A percentile compares a stretch with the other conserved stretches of the same genome.
Conservation (phyloP, 345 rosid species). For the Citrus cavaleriei region DNA sequence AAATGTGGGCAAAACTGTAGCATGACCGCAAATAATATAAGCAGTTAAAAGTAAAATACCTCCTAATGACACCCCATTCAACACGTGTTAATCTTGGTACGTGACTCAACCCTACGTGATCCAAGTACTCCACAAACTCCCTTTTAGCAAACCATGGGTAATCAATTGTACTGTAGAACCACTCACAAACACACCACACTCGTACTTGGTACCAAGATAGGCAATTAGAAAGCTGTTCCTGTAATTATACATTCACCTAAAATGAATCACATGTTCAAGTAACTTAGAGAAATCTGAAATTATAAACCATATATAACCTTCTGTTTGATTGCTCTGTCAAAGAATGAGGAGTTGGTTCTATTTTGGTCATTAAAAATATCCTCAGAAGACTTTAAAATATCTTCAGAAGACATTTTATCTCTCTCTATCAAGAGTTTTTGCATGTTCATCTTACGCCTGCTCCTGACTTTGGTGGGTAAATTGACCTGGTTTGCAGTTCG, state of each 20-base stretch:
- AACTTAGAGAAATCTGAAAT: conserved; percentile 15
- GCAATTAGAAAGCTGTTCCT: conserved; percentile 65
- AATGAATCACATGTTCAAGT: conserved; percentile 18
- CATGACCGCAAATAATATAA: not conserved
- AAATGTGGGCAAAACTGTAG: not conserved
- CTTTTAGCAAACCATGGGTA: conserved; percentile 88
- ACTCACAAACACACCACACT: conserved; percentile 72
- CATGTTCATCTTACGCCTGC: conserved; percentile 54
- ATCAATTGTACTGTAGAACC: conserved; percentile 83
- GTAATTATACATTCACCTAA: conserved; percentile 19
- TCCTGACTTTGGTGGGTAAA: conserved; percentile 66
- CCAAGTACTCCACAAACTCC: conserved; percentile 84
- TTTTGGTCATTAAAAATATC: conserved; percentile 32
- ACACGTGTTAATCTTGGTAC: conserved; percentile 79
- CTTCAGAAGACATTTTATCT: conserved; percentile 23
- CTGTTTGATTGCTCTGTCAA: conserved; percentile 28
- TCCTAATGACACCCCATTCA: conserved; percentile 91
- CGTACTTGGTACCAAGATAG: conserved; percentile 48
- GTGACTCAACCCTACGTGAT: conserved; percentile 83
- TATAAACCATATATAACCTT: conserved; percentile 34
- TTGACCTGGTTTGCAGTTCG: conserved; percentile 36
- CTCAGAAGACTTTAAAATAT: conserved; percentile 20
- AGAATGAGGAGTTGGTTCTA: conserved; percentile 23
- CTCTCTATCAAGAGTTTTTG: conserved; percentile 37
- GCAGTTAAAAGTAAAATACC: conserved; percentile 34